Evolutionary conservation across 495 filamentous ascomycete species (phyloP).

Genomic region (Hypoxylon lienhwacheense): DNA sequence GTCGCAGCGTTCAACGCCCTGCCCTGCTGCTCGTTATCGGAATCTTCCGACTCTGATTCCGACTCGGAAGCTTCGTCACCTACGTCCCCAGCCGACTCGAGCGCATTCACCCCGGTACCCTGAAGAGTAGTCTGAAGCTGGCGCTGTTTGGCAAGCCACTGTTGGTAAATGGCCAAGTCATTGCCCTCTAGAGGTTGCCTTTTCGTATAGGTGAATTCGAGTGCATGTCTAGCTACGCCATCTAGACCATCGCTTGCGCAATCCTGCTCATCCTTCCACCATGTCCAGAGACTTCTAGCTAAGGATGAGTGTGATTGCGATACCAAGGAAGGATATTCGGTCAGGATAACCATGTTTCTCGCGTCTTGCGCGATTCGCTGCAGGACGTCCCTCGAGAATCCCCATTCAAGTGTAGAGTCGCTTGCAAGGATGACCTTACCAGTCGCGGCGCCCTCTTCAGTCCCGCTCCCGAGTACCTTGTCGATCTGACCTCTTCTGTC

Average conservation of each 20-base stretch:
- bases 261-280: conserved; percentile 69
- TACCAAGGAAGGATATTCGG: conserved; percentile 60
- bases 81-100: conserved; percentile 74
- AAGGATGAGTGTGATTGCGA: conserved; percentile 47
- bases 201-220: conserved; percentile 60
- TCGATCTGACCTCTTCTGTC: conserved; percentile 75
- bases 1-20: conserved; percentile 86
- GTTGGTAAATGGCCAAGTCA: conserved; percentile 81
- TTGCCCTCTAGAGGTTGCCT: conserved; percentile 68
- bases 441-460: conserved; percentile 42
- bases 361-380: conserved; percentile 69
- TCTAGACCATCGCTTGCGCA: conserved; percentile 67
- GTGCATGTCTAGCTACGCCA: conserved; percentile 58
- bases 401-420: conserved; percentile 89
- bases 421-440: conserved; percentile 87
- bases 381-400: conserved; percentile 88
- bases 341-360: conserved; percentile 81
- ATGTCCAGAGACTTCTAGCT: conserved; percentile 66
- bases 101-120: conserved; percentile 60
- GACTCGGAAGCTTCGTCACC: conserved; percentile 81
- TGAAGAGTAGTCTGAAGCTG: conserved; percentile 78
- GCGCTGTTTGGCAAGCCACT: conserved; percentile 79
- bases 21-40: conserved; percentile 87
- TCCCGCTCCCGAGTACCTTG: conserved; percentile 52
- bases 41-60: conserved; percentile 82